Evolutionary conservation across 768 basidiomycete species (phyloP).

Genomic region (Mycena kentingensis): DNA sequence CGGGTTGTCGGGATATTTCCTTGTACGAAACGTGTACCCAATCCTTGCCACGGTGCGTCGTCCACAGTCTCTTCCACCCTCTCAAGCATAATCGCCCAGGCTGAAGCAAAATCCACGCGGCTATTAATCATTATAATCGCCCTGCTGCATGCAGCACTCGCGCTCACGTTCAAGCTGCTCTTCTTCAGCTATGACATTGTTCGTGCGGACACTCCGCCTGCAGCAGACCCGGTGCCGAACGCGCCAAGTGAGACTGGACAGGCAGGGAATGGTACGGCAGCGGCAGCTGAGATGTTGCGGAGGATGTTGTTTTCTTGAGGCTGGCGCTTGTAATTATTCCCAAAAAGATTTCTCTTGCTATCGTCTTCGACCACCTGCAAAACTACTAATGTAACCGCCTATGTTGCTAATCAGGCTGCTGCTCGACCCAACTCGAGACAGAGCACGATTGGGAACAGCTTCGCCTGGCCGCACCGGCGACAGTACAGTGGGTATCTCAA

Average conservation of each 20-base stretch:
- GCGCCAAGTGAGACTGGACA: neutral
- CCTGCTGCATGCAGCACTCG: constrained; percentile 74
- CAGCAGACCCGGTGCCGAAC: neutral
- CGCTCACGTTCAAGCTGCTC: constrained; percentile 83
- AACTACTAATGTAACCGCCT: too few species aligned
- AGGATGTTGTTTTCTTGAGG: constrained; percentile 6
- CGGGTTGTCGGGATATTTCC: constrained; percentile 83
- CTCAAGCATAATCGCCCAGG: constrained; percentile 42
- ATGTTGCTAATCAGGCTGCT: constrained; percentile 30
- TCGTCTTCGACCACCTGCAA: too few species aligned
- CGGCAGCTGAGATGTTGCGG: constrained; percentile 3
- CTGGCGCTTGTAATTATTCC: neutral
- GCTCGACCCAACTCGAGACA: constrained; percentile 25
- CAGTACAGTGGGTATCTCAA: constrained; percentile 66
- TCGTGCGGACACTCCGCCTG: neutral
- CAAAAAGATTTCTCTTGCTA: too few species aligned
- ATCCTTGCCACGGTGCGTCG: constrained; percentile 76
- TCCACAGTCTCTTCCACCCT: neutral
- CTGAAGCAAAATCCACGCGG: constrained; percentile 84
- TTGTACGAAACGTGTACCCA: constrained; percentile 84
- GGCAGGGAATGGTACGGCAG: constrained; percentile 5
- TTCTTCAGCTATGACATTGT: constrained; percentile 59
- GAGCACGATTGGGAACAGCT: constrained; percentile 47
- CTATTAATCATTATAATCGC: constrained; percentile 79
- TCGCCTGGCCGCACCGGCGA: constrained; percentile 67